phyloP scores from a whole-genome alignment of 345 rosid genomes.

The Populus alba region DNA sequence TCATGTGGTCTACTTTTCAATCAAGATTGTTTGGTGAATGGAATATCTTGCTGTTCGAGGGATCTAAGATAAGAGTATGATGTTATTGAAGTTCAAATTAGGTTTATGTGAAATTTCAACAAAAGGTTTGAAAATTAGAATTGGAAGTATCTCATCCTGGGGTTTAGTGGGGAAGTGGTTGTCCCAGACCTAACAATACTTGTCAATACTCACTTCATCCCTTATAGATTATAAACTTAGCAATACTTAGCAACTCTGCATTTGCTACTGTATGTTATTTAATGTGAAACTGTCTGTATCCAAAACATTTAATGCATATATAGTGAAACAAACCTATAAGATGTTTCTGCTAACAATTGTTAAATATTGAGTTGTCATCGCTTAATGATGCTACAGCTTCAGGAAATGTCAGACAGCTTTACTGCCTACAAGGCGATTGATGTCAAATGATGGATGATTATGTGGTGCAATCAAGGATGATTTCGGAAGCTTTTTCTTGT shows the following conservation, averaged over 20 bases:
- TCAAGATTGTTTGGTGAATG: not conserved
- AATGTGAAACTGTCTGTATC: not conserved
- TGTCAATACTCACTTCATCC: not conserved
- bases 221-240: not conserved
- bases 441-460: not conserved
- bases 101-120: too few relatives aligned
- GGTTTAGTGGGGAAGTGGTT: not conserved
- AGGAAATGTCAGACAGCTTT: conserved; percentile 95
- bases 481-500: conserved; percentile 1
- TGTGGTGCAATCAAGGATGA: conserved; percentile 9
- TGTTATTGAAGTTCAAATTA: too few relatives aligned
- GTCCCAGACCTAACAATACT: not conserved
- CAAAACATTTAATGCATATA: not conserved
- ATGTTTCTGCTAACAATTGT: not conserved
- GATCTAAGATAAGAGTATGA: not conserved
- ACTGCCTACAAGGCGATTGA: conserved; percentile 93
- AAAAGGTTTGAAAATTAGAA: not conserved
- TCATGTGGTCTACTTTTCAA: not conserved
- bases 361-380: not conserved
- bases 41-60: not conserved
- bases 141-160: not conserved
- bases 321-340: not conserved
- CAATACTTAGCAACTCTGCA: not conserved
- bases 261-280: not conserved
- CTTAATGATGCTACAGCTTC: conserved; percentile 55